Evolutionary conservation across 805 yeast species (phyloP), one percentile per base, ranked within the genome.

Genomic region (Saccharomyces kudriavzevii): DNA sequence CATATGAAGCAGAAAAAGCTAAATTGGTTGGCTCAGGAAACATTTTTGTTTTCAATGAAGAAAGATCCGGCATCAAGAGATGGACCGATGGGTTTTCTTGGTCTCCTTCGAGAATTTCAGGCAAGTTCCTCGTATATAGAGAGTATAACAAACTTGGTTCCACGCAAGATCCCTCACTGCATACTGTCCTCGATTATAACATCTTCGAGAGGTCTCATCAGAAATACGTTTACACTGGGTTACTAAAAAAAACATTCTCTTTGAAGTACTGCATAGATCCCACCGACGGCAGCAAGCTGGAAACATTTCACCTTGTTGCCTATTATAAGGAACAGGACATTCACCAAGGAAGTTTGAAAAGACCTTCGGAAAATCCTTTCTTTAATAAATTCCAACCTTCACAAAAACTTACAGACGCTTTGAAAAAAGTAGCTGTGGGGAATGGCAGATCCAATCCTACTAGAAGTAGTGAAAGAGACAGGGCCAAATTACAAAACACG

Each of bases 41-140:
- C 59, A 83, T 89, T 1, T 90, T 91, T 69, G 89, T 92, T 1
- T 90, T 91, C 64, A 80, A 85, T 49, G 96, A 91, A 68, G 89
- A 86, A 59, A 74, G 79, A 11, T 83, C 91, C 0, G 90, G 92
- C 2, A 90, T 91, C 56, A 87, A 87, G 66, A 76, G 98, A 55
- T 91, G 98, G 98, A 91, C 98, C 1, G 98, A 91, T 64, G 96
- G 97, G n/a, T 80, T 88, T 13, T 76, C 91, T 13, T 91, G 98
- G 98, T 83, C 91, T 2, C 96, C 97, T 0, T 85, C 95, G 1
- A 75, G 97, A 49, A 89, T 91, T 43, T 75, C 89, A 27, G 96
- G 96, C 5, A 76, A 94, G 54, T 91, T 91, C 61, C 73, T 91
- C 31, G 84, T 91, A 10, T 91, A 91, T 68, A 79, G 96, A 27